phyloP scores from a whole-genome alignment of 495 filamentous ascomycete genomes.

The Pseudomonodictys pantanalensis region DNA sequence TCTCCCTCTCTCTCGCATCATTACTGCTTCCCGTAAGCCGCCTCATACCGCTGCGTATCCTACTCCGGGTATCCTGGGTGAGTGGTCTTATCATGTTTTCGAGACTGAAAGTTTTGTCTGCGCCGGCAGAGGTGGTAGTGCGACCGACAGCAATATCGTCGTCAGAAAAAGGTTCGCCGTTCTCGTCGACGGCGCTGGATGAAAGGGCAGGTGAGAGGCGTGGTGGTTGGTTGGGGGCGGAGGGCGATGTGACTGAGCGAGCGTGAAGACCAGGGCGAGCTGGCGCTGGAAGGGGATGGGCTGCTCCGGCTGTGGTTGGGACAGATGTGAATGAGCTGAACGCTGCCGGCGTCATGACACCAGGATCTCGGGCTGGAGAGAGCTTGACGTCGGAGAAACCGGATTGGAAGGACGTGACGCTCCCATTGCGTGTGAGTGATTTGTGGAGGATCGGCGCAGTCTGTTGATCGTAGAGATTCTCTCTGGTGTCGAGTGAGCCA shows the following conservation, averaged over 20 bases:
- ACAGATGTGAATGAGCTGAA: constrained; percentile 41
- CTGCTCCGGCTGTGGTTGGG: constrained; percentile 4
- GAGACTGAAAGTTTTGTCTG: constrained; percentile 22
- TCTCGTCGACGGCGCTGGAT: constrained; percentile 31
- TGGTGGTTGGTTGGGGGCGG: constrained; percentile 25
- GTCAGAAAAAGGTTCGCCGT: constrained; percentile 42
- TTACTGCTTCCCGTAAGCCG: constrained; percentile 36
- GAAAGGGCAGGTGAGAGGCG: constrained; percentile 27
- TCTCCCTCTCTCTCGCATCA: constrained; percentile 33
- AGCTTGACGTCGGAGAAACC: constrained; percentile 74
- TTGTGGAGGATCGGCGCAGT: constrained; percentile 87
- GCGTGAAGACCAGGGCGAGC: constrained; percentile 40
- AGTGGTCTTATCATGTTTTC: constrained; percentile 34
- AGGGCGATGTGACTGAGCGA: constrained; percentile 42
- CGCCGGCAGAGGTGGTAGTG: background rate
- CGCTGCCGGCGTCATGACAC: constrained; percentile 61
- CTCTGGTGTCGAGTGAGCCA: constrained; percentile 62
- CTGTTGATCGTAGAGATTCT: constrained; percentile 89
- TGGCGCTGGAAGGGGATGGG: background rate
- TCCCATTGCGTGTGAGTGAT: constrained; percentile 68
- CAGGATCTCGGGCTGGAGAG: constrained; percentile 53
- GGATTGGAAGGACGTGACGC: constrained; percentile 79
- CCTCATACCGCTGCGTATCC: constrained; percentile 34
- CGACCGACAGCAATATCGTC: constrained; percentile 35
- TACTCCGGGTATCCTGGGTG: constrained; percentile 30